Evolutionary conservation across 345 rosid genomes (phyloP).

Genomic region (Salix udensis): DNA sequence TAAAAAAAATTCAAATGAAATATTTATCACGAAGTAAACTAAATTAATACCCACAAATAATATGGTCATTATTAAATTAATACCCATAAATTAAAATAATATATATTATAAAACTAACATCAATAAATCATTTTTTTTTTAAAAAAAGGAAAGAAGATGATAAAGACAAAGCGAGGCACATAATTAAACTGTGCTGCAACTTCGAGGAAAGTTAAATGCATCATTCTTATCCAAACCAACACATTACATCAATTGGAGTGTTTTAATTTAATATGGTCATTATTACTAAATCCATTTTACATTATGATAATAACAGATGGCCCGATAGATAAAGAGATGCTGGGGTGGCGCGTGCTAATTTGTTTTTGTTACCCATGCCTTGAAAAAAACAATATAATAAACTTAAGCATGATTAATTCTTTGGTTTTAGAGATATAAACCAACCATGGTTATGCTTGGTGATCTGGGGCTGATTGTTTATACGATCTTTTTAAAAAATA

Average conservation of each 20-base stretch:
- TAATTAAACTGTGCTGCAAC: neutral
- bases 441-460: slow-evolving; percentile 6
- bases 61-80: neutral
- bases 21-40: neutral
- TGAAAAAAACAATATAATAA: too few species aligned
- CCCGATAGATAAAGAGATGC: neutral
- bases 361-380: too few species aligned
- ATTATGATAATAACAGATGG: neutral
- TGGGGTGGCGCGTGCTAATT: neutral
- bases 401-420: neutral
- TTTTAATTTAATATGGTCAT: slow-evolving; percentile 1
- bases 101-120: neutral
- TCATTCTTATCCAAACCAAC: slow-evolving; percentile 9
- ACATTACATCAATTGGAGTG: neutral
- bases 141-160: too few species aligned
- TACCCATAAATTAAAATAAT: too few species aligned
- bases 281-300: neutral
- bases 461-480: too few species aligned
- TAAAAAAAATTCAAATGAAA: neutral
- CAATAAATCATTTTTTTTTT: too few species aligned
- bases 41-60: neutral
- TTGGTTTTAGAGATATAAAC: neutral
- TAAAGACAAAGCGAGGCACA: neutral
- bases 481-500: too few species aligned
- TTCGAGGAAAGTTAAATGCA: neutral